These are phyloP conservation scores for Coemansia interrupta DNA, from an alignment of 192 early-diverging fungal species.

Conservation along the genomic window DNA sequence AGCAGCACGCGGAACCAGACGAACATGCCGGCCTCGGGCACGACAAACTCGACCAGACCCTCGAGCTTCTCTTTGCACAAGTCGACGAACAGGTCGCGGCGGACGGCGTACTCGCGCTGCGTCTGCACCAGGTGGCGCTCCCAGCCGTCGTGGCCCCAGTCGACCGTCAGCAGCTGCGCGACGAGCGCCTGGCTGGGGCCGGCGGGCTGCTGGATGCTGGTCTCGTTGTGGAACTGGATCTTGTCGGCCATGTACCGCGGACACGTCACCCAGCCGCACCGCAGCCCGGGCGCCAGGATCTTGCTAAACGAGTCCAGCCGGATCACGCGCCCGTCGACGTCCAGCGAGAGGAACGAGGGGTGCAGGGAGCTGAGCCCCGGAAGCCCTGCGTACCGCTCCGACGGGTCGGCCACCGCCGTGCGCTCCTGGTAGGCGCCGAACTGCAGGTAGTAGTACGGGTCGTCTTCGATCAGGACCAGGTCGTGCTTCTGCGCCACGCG, in stretches of 20 bases:
- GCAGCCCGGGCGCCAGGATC: conserved; percentile 81
- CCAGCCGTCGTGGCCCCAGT: conserved; percentile 84
- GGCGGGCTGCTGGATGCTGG: conserved; percentile 79
- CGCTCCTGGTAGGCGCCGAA: conserved; percentile 40
- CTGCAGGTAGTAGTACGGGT: conserved; percentile 94
- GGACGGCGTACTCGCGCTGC: conserved; percentile 68
- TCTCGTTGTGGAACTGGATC: conserved; percentile 78
- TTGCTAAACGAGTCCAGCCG: conserved; percentile 93
- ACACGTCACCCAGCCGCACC: conserved; percentile 77
- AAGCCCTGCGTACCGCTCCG: conserved; percentile 25
- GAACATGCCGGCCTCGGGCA: conserved; percentile 85
- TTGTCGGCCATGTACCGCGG: conserved; percentile 67
- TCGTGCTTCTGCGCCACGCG: conserved; percentile 69
- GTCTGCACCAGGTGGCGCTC: conserved; percentile 65
- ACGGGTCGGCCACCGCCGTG: conserved; percentile 2
- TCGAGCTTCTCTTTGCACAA: conserved; percentile 61
- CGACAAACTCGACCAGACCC: conserved; percentile 57
- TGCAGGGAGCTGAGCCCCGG: conserved; percentile 38
- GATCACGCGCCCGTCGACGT: conserved; percentile 82
- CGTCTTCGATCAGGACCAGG: conserved; percentile 89
- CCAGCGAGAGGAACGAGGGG: conserved; percentile 84
- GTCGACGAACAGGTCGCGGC: conserved; percentile 66
- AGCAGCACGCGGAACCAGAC: conserved; percentile 72
- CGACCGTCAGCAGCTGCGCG: conserved; percentile 62
- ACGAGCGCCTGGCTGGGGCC: conserved; percentile 78